Conservation (phyloP, 352 stramenopile genomes). For the Phytophthora pistaciae region DNA sequence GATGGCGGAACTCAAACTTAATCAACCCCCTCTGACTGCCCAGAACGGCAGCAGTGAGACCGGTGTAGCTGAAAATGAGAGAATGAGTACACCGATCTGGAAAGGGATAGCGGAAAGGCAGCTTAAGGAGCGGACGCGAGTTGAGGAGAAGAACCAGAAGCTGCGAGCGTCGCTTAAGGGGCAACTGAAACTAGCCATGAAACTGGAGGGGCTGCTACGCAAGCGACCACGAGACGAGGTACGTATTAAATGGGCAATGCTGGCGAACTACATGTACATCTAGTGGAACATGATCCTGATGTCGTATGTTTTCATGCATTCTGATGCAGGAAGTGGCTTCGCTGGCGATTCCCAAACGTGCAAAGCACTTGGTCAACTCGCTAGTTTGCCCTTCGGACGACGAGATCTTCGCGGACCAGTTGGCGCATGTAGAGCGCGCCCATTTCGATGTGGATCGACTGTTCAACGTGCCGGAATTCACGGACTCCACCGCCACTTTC, state of each 20-base stretch:
- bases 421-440: slow-evolving; percentile 28
- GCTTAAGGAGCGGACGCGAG: slow-evolving; percentile 25
- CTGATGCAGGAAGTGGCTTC: slow-evolving; percentile 17
- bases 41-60: not conserved
- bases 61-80: not conserved
- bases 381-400: slow-evolving; percentile 21
- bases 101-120: slow-evolving; percentile 40
- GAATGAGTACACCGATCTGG: slow-evolving; percentile 28
- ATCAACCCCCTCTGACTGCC: not conserved
- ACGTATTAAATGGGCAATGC: not conserved
- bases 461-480: slow-evolving; percentile 27
- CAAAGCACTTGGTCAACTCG: slow-evolving; percentile 9
- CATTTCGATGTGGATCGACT: slow-evolving; percentile 29
- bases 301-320: slow-evolving; percentile 1
- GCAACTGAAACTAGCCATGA: slow-evolving; percentile 43
- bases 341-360: slow-evolving; percentile 24
- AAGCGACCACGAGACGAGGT: slow-evolving; percentile 33
- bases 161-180: slow-evolving; percentile 39
- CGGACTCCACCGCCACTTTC: slow-evolving; percentile 12
- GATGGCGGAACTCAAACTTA: slow-evolving; percentile 25
- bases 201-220: slow-evolving; percentile 39
- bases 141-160: slow-evolving; percentile 46
- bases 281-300: not conserved
- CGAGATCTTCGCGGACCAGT: slow-evolving; percentile 42
- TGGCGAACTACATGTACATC: too few relatives aligned